Percentiles rank a stretch among this genome's conserved stretches.
These are phyloP conservation scores for Phylloporus scabripes DNA, from an alignment of 768 basidiomycete genomes.

Conservation along the genomic window DNA sequence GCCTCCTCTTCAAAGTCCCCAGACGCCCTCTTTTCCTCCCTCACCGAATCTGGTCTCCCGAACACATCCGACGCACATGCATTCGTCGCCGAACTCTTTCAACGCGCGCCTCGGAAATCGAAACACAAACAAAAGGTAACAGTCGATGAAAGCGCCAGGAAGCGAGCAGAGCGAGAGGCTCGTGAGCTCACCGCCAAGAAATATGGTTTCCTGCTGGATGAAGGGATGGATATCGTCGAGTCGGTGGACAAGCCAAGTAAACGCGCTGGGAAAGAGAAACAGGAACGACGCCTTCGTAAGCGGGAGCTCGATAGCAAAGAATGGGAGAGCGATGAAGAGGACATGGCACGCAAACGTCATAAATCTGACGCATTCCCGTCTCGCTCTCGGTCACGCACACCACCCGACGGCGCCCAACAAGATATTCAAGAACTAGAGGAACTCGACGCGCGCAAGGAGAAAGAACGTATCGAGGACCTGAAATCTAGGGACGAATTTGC, in stretches of 20 bases:
- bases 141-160: conserved; percentile 42
- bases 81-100: conserved; percentile 75
- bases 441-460: conserved; percentile 61
- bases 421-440: conserved; percentile 70
- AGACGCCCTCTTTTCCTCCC: conserved; percentile 68
- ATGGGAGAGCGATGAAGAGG: conserved; percentile 92
- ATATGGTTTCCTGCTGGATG: conserved; percentile 82
- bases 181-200: conserved; percentile 64
- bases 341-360: conserved; percentile 61
- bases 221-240: conserved; percentile 45
- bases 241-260: conserved; percentile 24
- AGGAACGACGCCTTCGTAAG: conserved; percentile 67
- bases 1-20: conserved; percentile 83
- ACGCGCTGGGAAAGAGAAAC: conserved; percentile 42
- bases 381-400: conserved; percentile 21
- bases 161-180: conserved; percentile 71
- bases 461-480: conserved; percentile 72
- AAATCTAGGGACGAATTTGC: conserved; percentile 92
- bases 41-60: conserved; percentile 75
- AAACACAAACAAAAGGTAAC: conserved; percentile 56
- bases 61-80: conserved; percentile 72
- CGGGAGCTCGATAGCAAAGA: conserved; percentile 75
- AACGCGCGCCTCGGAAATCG: conserved; percentile 69
- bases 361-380: conserved; percentile 41
- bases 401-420: conserved; percentile 32